Evolutionary conservation across 352 stramenopile genomes (phyloP), one percentile per base, ranked within the genome.

Genomic region (Phytopythium oedochilum): DNA sequence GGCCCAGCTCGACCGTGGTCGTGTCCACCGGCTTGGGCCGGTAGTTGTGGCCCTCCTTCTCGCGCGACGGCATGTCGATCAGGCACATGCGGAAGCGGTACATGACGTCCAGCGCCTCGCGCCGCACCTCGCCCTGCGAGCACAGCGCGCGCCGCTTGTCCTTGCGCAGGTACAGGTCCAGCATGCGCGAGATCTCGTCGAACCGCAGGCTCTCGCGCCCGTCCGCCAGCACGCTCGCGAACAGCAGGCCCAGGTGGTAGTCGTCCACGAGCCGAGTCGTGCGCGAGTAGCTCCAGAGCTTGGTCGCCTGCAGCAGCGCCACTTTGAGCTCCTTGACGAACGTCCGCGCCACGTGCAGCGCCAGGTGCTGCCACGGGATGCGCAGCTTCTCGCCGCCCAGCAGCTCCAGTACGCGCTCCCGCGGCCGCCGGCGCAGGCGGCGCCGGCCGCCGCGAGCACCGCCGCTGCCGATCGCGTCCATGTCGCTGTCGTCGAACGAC

Each of bases 11-110:
- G n/a, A 95, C 70, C 18, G 56, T 64, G 32, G 63, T 78, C 25
- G 85, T 95, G 25, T 95, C 85, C 35, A 95, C 82, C 29, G 85
- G 85, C 61, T 95, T 94, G 12, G 85, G 85, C 1, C 75, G 69
- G 53, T 95, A 95, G 49, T 95, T 91, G 63, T 95, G 83, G 5
- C 85, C 85, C 63, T 95, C 85, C 35, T 94, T 92, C 55, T 95
- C 85, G 52, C 85, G 81, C 39, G 83, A 94, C 35, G 85, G 85
- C 85, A 95, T 95, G 50, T 94, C 85, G 20, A 93, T 95, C 14
- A 95, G 64, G 55, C 80, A 92, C 55, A 88, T 91, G 15, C 82
- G 79, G 78, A 95, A 95, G 20, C 85, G 83, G 46, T 89, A 94
- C 85, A 94, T 94, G 46, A 95, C 80, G n/a, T 92, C 74, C 28